A percentile compares a stretch with the other conserved stretches of the same genome.
Evolutionary conservation across 129 eudicot genomes (phyloP).

Genomic region (Solidago caesia): DNA sequence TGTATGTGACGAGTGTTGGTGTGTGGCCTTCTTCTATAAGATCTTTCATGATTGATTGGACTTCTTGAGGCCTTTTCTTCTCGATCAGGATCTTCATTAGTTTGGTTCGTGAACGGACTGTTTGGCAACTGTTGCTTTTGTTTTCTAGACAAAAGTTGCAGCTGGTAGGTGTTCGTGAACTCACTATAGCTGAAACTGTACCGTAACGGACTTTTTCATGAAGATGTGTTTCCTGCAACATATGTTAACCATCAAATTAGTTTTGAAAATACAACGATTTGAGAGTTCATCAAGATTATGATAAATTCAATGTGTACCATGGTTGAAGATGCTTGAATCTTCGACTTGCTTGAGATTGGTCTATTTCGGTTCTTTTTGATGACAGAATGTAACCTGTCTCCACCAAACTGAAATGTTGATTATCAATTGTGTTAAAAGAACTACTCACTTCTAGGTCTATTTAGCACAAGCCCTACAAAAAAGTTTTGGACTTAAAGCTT

Average conservation of each 20-base stretch:
- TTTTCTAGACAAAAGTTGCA: constrained; percentile 58
- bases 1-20: constrained; percentile 90
- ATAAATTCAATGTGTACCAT: constrained; percentile 46
- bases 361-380: constrained; percentile 48
- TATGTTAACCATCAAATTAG: neutral
- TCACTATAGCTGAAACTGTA: constrained; percentile 45
- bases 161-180: constrained; percentile 32
- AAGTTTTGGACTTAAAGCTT: too few species aligned
- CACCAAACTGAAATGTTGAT: constrained; percentile 18
- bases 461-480: too few species aligned
- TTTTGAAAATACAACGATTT: neutral
- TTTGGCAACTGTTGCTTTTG: constrained; percentile 61
- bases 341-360: constrained; percentile 50
- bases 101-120: constrained; percentile 77
- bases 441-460: too few species aligned
- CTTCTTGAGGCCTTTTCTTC: constrained; percentile 72
- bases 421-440: too few species aligned
- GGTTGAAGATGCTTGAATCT: constrained; percentile 62
- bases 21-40: constrained; percentile 84
- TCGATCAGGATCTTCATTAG: constrained; percentile 70
- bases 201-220: constrained; percentile 50
- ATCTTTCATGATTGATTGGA: constrained; percentile 59
- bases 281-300: neutral
- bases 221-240: constrained; percentile 51
- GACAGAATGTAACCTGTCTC: constrained; percentile 38